Conservation (phyloP, 208 protist genomes). For the Tetramitus jugosus region DNA sequence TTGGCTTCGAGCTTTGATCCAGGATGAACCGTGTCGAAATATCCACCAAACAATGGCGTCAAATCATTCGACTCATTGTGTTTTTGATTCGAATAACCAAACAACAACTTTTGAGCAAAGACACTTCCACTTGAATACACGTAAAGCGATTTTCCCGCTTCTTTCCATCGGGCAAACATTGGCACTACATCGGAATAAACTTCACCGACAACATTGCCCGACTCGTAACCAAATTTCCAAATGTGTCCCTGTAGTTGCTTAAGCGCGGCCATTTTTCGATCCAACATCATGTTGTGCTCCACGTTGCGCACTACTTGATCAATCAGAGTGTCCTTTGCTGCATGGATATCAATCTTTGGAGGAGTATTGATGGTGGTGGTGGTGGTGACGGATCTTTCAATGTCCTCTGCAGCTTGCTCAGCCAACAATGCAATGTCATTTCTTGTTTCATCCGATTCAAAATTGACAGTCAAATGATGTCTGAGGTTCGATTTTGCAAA, state of each 20-base stretch:
- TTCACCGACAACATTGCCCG: not conserved
- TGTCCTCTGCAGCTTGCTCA: not conserved
- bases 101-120: conserved; percentile 17
- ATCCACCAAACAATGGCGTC: not conserved
- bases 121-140: conserved; percentile 4
- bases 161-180: not conserved
- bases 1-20: not conserved
- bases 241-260: conserved; percentile 14
- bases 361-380: not conserved
- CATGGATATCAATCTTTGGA: not conserved
- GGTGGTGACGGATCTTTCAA: no score
- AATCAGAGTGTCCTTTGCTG: not conserved
- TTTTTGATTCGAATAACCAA: conserved; percentile 4
- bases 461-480: conserved; percentile 18
- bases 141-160: not conserved
- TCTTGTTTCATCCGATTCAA: not conserved
- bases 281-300: not conserved
- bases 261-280: conserved; percentile 11
- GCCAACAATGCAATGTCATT: not conserved
- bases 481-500: conserved; percentile 32
- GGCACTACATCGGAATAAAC: conserved; percentile 7
- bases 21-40: not conserved
- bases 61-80: not conserved
- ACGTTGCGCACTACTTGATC: not conserved
- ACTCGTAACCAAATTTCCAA: not conserved